phyloP scores from a whole-genome alignment of 116 monocot genomes.

The Phalaenopsis hybrid region DNA sequence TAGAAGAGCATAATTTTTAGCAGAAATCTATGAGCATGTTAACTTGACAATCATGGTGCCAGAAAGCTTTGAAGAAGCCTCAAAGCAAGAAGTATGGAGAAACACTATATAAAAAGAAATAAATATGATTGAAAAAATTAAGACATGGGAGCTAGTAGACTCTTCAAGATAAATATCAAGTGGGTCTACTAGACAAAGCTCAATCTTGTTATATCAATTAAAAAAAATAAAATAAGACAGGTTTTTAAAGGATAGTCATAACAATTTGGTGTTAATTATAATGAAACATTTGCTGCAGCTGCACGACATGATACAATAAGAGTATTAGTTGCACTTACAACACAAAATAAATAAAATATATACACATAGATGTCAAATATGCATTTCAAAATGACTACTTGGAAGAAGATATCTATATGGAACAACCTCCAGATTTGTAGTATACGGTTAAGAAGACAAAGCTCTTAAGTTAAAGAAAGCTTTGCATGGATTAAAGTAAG shows the following conservation, averaged over 20 bases:
- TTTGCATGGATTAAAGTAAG: slow-evolving; percentile 10
- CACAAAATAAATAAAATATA: neutral
- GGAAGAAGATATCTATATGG: neutral
- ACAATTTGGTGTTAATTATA: no score
- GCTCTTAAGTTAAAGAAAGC: neutral
- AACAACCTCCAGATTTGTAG: slow-evolving; percentile 6
- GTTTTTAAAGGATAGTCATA: no score
- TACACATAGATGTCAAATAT: neutral
- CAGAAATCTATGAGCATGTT: neutral
- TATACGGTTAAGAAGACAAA: neutral
- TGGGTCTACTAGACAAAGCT: neutral
- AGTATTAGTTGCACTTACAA: no score
- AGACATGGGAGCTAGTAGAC: neutral
- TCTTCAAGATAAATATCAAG: neutral
- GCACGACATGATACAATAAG: no score
- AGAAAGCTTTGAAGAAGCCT: neutral
- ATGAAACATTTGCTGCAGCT: no score
- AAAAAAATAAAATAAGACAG: no score
- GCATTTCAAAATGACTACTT: slow-evolving; percentile 3
- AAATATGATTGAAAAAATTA: neutral
- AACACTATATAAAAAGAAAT: neutral
- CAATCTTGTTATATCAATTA: neutral
- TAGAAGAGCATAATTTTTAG: neutral
- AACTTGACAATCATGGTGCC: neutral
- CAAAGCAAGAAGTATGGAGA: neutral